Percentiles rank a stretch among this genome's conserved stretches.
phyloP scores from a whole-genome alignment of 805 yeast species.

The Suhomyces canberraensis region DNA sequence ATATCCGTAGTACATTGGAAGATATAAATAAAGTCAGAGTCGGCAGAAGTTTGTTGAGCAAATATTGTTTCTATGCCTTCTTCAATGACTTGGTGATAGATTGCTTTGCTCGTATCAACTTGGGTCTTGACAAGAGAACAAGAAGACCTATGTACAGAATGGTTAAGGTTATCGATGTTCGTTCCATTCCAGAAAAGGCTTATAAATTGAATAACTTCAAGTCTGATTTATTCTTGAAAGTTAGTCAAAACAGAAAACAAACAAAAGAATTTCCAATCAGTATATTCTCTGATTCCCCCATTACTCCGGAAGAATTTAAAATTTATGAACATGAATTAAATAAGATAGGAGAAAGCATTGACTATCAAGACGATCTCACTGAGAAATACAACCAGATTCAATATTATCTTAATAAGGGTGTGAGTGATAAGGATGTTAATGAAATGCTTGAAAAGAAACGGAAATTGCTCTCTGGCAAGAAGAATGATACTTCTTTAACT shows the following conservation, averaged over 20 bases:
- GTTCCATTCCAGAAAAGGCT: constrained; percentile 37
- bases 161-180: constrained; percentile 73
- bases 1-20: constrained; percentile 46
- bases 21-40: constrained; percentile 74
- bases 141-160: constrained; percentile 71
- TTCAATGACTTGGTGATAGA: constrained; percentile 69
- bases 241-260: constrained; percentile 75
- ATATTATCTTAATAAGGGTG: constrained; percentile 58
- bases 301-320: constrained; percentile 69
- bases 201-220: constrained; percentile 43
- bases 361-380: constrained; percentile 61
- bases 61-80: constrained; percentile 77
- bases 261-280: constrained; percentile 74
- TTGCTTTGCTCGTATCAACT: constrained; percentile 77
- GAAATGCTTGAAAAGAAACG: constrained; percentile 74
- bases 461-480: constrained; percentile 48
- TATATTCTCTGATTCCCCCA: constrained; percentile 73
- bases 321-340: constrained; percentile 61
- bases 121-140: constrained; percentile 65
- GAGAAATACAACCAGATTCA: constrained; percentile 62
- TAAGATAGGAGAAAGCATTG: constrained; percentile 55
- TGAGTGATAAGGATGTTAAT: constrained; percentile 73
- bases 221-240: constrained; percentile 56
- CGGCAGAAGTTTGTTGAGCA: constrained; percentile 73
- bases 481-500: constrained; percentile 17